Base-by-base conservation (phyloP, 805 yeast species). In the Candida boleticola region DNA sequence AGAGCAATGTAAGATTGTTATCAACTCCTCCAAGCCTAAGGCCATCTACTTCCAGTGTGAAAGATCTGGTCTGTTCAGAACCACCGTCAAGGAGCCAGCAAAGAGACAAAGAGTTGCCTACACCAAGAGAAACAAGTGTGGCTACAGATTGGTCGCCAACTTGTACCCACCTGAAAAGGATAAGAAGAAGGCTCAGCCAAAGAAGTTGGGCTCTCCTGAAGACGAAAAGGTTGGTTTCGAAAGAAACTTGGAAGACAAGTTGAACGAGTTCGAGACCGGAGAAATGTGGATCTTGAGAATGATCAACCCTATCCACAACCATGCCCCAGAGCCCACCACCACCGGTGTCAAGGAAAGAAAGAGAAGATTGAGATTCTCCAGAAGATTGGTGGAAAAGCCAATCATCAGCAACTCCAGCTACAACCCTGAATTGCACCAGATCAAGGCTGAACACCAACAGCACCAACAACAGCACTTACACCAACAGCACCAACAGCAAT, bases 11-110 rank as follows among this genome's bases (percentile, higher is more conserved):
- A 64, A 68, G 51, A 69, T 71, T 53, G 76, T 71, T 33, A 70
- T 71, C 54, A 68, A 68, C 53, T 66, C 73, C 22, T 68, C 74
- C 21, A 71, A 71, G 55, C 74, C 74, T 18, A 69, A 71, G 54
- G 76, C 76, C 4, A 72, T 71, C 18, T 71, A 71, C 55, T 71
- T 70, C 56, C 74, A 68, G 54, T 71, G 74, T 51, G 76, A 71
- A 51, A 51, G 74, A 36, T 64, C 71, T 4, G 76, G 76, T 2
- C 58, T 64, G 26, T 71, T 69, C 46, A 58, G 76, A 55, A 71
- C 76, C 31, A 71, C 76, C 3, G 76, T 71, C 40, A 70, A 71
- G 54, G 75, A 68, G 39, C 59, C 71, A 19, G 50, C 67, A 37
- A 69, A 70, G 57, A 57, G 76, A 55, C 74, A 71, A 48, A 53